Evolutionary conservation across 441 rosid genomes (phyloP), one percentile per base, ranked within the genome.

Genomic region (Manihot esculenta): DNA sequence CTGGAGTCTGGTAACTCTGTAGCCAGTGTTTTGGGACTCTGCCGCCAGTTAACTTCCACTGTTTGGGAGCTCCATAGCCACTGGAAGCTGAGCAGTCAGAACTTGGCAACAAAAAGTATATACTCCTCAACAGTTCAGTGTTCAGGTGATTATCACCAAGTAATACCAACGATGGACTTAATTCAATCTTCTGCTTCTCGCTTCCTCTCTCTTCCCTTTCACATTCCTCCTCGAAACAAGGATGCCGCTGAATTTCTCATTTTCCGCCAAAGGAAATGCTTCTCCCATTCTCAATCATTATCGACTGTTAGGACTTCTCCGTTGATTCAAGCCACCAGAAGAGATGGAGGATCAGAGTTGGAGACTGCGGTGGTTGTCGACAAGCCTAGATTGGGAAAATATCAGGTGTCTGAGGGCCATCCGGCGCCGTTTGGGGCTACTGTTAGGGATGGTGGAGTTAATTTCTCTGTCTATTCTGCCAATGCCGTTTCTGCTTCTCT

Each of bases 361-460:
- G 85, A 86, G 72, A 84, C 89, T n/a, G 78, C 83, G 5, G 84
- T 79, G 44, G 82, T 82, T 18, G 69, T 47, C 63, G 63, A 45
- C 33, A 21, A 50, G 62, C 84, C 74, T 8, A 62, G 69, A 60
- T 74, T 79, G 45, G 64, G 68, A 30, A 72, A 80, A 51, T 86
- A 82, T 77, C 61, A 77, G 51, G 80, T 87, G 14, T 85, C 82
- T 10, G 76, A 80, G 48, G 99, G 99, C 26, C 58, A 66, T 64
- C 90, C 97, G 70, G 78, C 81, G 38, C 99, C 99, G 14, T 88
- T 86, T 68, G 99, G 97, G 20, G 91, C 99, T 48, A 89, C 91
- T 38, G 70, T 78, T n/a, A 79, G 76, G 27, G 92, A 80, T 63
- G 86, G 83, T 35, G 99, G 99, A 7, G 93, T 94, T 70, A 94